Evolutionary conservation across 805 yeast genomes (phyloP).

Genomic region (Groenewaldozyma salmanticensis): DNA sequence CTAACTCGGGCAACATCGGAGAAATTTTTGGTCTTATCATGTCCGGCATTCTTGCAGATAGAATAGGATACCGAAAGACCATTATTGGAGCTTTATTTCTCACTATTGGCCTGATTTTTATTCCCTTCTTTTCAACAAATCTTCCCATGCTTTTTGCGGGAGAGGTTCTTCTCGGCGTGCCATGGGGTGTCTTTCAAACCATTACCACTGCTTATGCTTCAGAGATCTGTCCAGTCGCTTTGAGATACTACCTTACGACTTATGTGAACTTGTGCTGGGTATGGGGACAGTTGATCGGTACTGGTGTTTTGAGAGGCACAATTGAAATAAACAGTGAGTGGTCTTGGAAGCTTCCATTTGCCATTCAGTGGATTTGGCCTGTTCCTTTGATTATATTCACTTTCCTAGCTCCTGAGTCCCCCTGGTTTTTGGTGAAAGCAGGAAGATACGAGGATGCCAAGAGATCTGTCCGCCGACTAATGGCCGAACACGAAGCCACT

Average conservation of each 20-base stretch:
- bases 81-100: slow-evolving; percentile 28
- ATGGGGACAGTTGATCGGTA: slow-evolving; percentile 45
- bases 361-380: slow-evolving; percentile 16
- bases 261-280: slow-evolving; percentile 45
- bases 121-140: slow-evolving; percentile 37
- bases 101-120: slow-evolving; percentile 34
- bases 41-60: slow-evolving; percentile 38
- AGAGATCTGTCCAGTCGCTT: slow-evolving; percentile 43
- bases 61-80: slow-evolving; percentile 37
- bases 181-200: slow-evolving; percentile 46
- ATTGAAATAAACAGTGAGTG: slow-evolving; percentile 22
- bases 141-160: slow-evolving; percentile 30
- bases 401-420: slow-evolving; percentile 49
- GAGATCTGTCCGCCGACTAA: slow-evolving; percentile 29
- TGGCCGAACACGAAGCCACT: slow-evolving; percentile 6
- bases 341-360: slow-evolving; percentile 13
- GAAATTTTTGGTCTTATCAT: slow-evolving; percentile 37
- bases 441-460: slow-evolving; percentile 36
- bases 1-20: slow-evolving; percentile 23
- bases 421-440: slow-evolving; percentile 44
- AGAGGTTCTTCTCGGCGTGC: slow-evolving; percentile 30
- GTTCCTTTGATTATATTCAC: slow-evolving; percentile 16
- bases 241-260: slow-evolving; percentile 41
- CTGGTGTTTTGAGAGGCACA: slow-evolving; percentile 37
- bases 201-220: slow-evolving; percentile 44